Base-by-base conservation (phyloP, 192 early-diverging fungal genomes). In the Geranomyces variabilis region DNA sequence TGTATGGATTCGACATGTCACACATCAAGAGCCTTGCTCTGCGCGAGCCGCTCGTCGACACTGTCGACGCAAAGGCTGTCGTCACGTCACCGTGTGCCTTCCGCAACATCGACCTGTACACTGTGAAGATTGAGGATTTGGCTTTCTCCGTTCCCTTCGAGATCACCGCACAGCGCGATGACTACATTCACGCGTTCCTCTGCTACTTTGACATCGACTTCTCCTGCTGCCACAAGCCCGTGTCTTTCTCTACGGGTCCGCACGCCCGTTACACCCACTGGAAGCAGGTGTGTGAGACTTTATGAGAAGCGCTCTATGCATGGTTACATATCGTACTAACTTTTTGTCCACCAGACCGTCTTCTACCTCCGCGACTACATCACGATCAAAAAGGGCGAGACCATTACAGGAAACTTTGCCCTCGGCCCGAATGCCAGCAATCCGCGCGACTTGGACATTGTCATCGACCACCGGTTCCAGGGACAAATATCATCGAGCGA, bases 131-230 rank as follows among this genome's bases (percentile, higher is more conserved):
- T 63, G 91, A 90, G 47, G 95, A 95, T 36, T 79, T 99, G 59
- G 81, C 90, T 15, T 98, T 99, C 74, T 80, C 76, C 10, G 87
- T 81, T 10, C 91, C 94, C 7, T 99, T 97, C 74, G 87, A 92
- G 64, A 78, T 98, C 41, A 81, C 79, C 29, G 86, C 90, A 44
- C 71, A 77, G 48, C 83, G 93, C 43, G 88, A 95, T 73, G 96
- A 96, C 81, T 93, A 91, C 71, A 78, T 97, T 21, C 91, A 94
- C 69, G 96, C 92, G 5, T 96, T 99, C 71, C 88, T 99, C 49
- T 87, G 88, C 51, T 99, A 95, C 90, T 99, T 99, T 74, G 96
- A 99, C 80, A 97, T 94, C 70, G 88, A 87, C 80, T 98, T 99
- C 84, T 90, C 89, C 7, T 90, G 91, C 51, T 93, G 92, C 80